Evolutionary conservation across 202 grass and related monocot species (phyloP).

Genomic region (Digitaria exilis): DNA sequence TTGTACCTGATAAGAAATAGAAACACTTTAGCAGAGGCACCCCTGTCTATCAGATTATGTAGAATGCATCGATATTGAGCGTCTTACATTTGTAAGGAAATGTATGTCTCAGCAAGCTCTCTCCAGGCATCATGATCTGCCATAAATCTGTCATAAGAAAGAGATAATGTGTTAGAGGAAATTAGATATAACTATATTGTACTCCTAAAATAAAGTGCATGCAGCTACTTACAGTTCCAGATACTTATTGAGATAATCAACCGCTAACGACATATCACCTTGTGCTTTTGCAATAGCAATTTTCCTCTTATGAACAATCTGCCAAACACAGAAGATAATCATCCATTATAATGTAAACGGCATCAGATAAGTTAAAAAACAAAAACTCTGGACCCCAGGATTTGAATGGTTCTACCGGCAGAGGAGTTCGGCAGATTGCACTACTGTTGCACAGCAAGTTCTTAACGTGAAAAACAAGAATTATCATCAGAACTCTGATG

Average conservation of each 20-base stretch:
- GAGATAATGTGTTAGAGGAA: conserved; percentile 16
- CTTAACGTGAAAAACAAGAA: not conserved
- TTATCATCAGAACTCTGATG: not conserved
- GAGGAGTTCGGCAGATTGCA: not conserved
- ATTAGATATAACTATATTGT: conserved; percentile 17
- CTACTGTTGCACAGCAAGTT: not conserved
- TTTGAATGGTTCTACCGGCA: not conserved
- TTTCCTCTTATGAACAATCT: conserved; percentile 89
- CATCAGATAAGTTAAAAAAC: conserved; percentile 18
- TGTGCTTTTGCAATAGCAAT: conserved; percentile 95
- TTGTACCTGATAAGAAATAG: conserved; percentile 66
- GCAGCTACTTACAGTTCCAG: conserved; percentile 77
- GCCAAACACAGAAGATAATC: conserved; percentile 24
- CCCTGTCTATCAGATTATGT: conserved; percentile 11
- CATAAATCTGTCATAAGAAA: conserved; percentile 83
- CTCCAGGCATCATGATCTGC: conserved; percentile 98
- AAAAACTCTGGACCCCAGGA: conserved; percentile 13
- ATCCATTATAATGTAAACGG: conserved; percentile 37
- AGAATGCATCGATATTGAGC: conserved; percentile 34
- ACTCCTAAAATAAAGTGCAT: conserved; percentile 25
- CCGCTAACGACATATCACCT: conserved; percentile 69
- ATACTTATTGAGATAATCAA: conserved; percentile 89
- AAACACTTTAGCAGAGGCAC: conserved; percentile 7
- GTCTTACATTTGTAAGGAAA: conserved; percentile 86
- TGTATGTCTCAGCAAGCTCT: conserved; percentile 96